Percentiles rank a stretch among this genome's conserved stretches.
Evolutionary conservation across 441 rosid genomes (phyloP).

Genomic region (Hura crepitans): DNA sequence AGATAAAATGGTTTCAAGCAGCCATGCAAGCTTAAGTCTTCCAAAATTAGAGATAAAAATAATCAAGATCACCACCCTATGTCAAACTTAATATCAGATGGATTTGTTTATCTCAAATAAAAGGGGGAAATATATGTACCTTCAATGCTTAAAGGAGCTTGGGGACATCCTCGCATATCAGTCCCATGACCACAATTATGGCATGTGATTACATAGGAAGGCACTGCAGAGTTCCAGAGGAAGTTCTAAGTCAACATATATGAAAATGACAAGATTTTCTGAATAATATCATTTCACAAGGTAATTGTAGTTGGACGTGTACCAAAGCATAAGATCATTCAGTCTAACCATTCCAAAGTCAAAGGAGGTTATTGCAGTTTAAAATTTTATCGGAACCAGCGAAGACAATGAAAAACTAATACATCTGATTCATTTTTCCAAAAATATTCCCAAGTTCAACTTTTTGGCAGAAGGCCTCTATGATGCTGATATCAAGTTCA

Average conservation of each 20-base stretch:
- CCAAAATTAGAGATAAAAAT: not conserved
- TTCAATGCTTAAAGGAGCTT: constrained; percentile 64
- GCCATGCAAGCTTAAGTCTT: not conserved
- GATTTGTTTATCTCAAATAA: not conserved
- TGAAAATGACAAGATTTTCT: not conserved
- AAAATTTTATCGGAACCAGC: not conserved
- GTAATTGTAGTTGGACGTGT: not conserved
- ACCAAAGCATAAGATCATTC: not conserved
- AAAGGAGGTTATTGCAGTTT: not conserved
- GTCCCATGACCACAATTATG: constrained; percentile 93
- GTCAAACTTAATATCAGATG: not conserved
- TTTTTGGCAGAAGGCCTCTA: not conserved
- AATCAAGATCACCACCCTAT: not conserved
- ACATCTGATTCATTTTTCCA: not conserved
- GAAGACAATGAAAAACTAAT: not conserved
- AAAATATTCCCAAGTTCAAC: not conserved
- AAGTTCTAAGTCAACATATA: not conserved
- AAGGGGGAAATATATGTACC: constrained; percentile 38
- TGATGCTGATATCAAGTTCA: not conserved
- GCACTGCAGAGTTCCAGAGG: constrained; percentile 49
- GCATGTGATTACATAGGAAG: constrained; percentile 69
- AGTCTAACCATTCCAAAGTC: not conserved
- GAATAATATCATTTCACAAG: not conserved
- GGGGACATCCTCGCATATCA: constrained; percentile 94
- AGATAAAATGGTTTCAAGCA: constrained; percentile 6